Base-by-base conservation (phyloP, 345 rosid species). In the Salix purpurea region DNA sequence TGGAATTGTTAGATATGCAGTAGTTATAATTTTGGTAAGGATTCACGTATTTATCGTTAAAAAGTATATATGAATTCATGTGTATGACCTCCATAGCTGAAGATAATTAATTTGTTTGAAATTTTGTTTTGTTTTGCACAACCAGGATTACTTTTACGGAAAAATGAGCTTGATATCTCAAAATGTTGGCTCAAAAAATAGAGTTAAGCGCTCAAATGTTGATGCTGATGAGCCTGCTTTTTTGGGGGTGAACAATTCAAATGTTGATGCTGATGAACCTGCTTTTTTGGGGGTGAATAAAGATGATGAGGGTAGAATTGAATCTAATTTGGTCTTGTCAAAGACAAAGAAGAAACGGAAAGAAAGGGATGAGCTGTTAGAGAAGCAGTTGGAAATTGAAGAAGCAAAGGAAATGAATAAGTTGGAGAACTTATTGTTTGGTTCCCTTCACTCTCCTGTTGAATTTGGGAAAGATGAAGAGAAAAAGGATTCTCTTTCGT, bases 81-180 rank as follows among this genome's bases (percentile, higher is more conserved):
- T 71, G 23, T 21, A 37, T 18, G 9, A 39, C 48, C 32, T 14
- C 16, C 34, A 32, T 21, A 7, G 26, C 44, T 24, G 39, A 28
- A 56, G 12, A 5, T 42, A 12, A 7, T 24, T 6, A 61, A 24
- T 26, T 39, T 40, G 14, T 24, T 67, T 19, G 1, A 24, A 37
- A 34, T 26, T 34, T 21, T 32, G 7, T 75, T 18, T 76, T 66
- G 7, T 30, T 73, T 78, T 80, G 54, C 76, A 80, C 85, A 60
- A 67, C 15, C 37, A 19, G 65, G 24, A 13, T 34, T 54, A 13
- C 6, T 60, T 65, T 75, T 12, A 48, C 19, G 23, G 16, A 70
- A 83, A 67, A 72, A 86, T 92, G 96, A 88, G 87, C 74, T 83
- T 87, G 86, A 87, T 92, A 82, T 92, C 96, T 58, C 96, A 92